Percentiles rank a stretch among this genome's conserved stretches.
These are phyloP conservation scores for Chaetomium fimeti DNA, from an alignment of 495 filamentous ascomycete genomes.

Conservation along the genomic window DNA sequence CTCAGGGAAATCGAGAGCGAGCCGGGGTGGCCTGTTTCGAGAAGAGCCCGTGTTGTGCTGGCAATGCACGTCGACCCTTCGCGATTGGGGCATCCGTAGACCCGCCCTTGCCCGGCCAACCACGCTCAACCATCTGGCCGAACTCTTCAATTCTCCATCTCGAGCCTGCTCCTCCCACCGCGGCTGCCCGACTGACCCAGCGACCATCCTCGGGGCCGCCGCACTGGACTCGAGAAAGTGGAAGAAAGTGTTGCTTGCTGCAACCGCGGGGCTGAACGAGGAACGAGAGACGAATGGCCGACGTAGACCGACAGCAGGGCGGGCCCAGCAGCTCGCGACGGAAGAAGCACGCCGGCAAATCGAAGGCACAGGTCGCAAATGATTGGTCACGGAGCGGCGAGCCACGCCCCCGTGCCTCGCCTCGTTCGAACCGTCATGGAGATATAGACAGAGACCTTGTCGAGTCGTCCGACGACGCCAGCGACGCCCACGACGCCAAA, in stretches of 20 bases:
- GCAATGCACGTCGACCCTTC: slow-evolving; percentile 24
- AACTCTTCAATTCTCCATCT: slow-evolving; percentile 23
- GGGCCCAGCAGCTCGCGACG: slow-evolving; percentile 38
- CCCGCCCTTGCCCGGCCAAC: slow-evolving; percentile 32
- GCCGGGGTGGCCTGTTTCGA: slow-evolving; percentile 8
- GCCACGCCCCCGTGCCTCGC: slow-evolving; percentile 42
- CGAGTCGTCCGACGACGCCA: slow-evolving; percentile 29
- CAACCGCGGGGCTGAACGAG: slow-evolving; percentile 37
- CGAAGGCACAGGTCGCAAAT: slow-evolving; percentile 36
- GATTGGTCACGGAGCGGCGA: slow-evolving; percentile 44
- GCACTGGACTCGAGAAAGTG: slow-evolving; percentile 11
- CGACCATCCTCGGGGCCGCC: slow-evolving; percentile 3
- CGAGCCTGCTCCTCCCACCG: slow-evolving; percentile 17
- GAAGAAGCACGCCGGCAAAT: slow-evolving; percentile 38
- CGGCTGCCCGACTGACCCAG: slow-evolving; percentile 19
- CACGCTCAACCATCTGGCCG: slow-evolving; percentile 38
- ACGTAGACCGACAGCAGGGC: slow-evolving; percentile 33
- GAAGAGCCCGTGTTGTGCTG: slow-evolving; percentile 22
- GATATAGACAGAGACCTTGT: slow-evolving; percentile 35
- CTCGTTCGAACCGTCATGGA: slow-evolving; percentile 38
- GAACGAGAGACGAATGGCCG: slow-evolving; percentile 47
- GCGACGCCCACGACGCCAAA: slow-evolving; percentile 25
- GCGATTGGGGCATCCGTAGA: slow-evolving; percentile 21
- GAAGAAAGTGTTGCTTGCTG: slow-evolving; percentile 17
- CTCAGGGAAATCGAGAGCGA: neutral